Evolutionary conservation across 495 filamentous ascomycete genomes (phyloP).

Genomic region (Usnea hakonensis): DNA sequence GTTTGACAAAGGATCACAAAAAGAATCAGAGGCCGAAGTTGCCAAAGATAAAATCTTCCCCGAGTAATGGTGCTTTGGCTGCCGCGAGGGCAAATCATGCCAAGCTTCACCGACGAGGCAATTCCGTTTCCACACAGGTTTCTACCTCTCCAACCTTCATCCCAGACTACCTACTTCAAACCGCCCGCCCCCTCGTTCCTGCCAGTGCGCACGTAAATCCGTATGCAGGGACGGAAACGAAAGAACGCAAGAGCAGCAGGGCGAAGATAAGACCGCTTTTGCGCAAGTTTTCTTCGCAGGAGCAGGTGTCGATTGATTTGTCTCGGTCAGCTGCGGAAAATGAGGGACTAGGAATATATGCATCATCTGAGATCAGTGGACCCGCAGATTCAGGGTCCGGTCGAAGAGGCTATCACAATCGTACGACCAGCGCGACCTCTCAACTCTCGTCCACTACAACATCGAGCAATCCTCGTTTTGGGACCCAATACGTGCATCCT

Average conservation of each 20-base stretch:
- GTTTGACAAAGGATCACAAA: conserved; percentile 3
- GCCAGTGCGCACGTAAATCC: conserved; percentile 14
- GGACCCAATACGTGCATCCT: conserved; percentile 49
- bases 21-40: conserved; percentile 12
- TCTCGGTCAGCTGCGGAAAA: conserved; percentile 50
- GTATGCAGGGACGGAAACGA: conserved; percentile 6
- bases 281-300: conserved; percentile 47
- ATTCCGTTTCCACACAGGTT: conserved; percentile 7
- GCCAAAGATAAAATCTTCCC: conserved; percentile 25
- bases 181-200: conserved; percentile 17
- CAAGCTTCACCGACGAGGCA: conserved; percentile 12
- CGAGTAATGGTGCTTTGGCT: conserved; percentile 18
- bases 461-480: conserved; percentile 39
- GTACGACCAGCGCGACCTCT: conserved; percentile 50
- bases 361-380: conserved; percentile 40
- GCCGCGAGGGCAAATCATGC: conserved; percentile 15
- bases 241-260: conserved; percentile 21
- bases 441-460: conserved; percentile 45
- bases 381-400: conserved; percentile 31
- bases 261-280: conserved; percentile 51
- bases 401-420: conserved; percentile 39
- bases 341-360: conserved; percentile 48
- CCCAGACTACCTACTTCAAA: conserved; percentile 17
- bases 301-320: conserved; percentile 44
- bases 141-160: conserved; percentile 20